A percentile compares a stretch with the other conserved stretches of the same genome.
Evolutionary conservation across 2,329 filamentous ascomycete genomes (phyloP).

Genomic region (Alternaria triticina): DNA sequence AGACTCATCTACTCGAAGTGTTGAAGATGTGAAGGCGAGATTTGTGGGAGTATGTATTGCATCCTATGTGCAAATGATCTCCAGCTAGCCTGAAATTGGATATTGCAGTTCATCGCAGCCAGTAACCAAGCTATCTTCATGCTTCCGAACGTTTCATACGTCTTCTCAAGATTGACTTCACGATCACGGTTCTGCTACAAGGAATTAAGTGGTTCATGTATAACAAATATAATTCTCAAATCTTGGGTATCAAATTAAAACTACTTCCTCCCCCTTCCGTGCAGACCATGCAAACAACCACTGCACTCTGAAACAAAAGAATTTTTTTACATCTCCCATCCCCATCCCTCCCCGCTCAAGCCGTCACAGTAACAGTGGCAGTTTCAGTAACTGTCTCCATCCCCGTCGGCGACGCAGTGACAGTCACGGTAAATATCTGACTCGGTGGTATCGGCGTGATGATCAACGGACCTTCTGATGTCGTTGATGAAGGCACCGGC

Average conservation of each 20-base stretch:
- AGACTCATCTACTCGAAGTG: not conserved
- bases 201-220: not conserved
- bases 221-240: not conserved
- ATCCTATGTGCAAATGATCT: not conserved
- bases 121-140: not conserved
- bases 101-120: not conserved
- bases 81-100: not conserved
- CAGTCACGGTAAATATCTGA: conserved; percentile 44
- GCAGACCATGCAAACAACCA: not conserved
- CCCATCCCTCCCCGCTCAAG: not conserved
- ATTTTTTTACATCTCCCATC: not conserved
- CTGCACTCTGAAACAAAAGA: not conserved
- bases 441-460: conserved; percentile 41
- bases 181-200: not conserved
- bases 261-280: not conserved
- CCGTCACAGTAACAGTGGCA: conserved; percentile 29
- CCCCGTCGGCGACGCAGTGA: conserved; percentile 38
- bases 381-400: conserved; percentile 41
- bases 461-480: conserved; percentile 37
- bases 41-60: not conserved
- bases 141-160: not conserved
- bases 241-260: conserved; percentile 6
- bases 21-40: not conserved
- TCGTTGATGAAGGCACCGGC: conserved; percentile 8
- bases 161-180: not conserved